Percentiles rank a stretch among this genome's conserved stretches.
phyloP scores from a whole-genome alignment of 805 yeast species.

The Zygosaccharomyces bailii region DNA sequence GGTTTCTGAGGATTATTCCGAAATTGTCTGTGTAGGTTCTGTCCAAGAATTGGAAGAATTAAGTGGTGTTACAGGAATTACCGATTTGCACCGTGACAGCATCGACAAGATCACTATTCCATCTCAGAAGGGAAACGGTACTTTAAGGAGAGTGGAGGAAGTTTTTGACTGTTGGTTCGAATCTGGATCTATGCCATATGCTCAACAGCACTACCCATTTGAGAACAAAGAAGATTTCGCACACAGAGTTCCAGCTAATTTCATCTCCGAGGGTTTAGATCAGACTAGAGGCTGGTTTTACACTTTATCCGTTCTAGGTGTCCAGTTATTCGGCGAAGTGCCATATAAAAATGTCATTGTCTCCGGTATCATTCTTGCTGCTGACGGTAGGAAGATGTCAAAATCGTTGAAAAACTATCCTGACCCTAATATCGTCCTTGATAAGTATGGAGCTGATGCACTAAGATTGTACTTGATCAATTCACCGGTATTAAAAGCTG shows the following conservation, averaged over 20 bases:
- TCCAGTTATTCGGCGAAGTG: slow-evolving; percentile 86
- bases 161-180: slow-evolving; percentile 99
- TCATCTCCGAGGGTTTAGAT: slow-evolving; percentile 97
- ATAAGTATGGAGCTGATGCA: slow-evolving; percentile 96
- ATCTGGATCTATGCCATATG: slow-evolving; percentile 98
- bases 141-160: slow-evolving; percentile 86
- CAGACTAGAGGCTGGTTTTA: slow-evolving; percentile 99
- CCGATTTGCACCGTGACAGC: slow-evolving; percentile 90
- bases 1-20: slow-evolving; percentile 92
- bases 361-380: slow-evolving; percentile 92
- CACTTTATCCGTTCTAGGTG: slow-evolving; percentile 91
- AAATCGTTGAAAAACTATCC: slow-evolving; percentile 97
- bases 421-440: slow-evolving; percentile 78
- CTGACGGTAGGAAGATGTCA: slow-evolving; percentile 99
- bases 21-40: slow-evolving; percentile 90
- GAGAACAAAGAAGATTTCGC: slow-evolving; percentile 71
- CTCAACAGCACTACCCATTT: slow-evolving; percentile 95
- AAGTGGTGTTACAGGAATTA: slow-evolving; percentile 75
- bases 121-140: slow-evolving; percentile 84
- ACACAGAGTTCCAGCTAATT: slow-evolving; percentile 89
- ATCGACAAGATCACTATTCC: slow-evolving; percentile 93
- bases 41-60: slow-evolving; percentile 80
- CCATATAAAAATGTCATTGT: slow-evolving; percentile 96
- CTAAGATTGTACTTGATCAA: slow-evolving; percentile 91
- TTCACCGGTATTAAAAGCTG: slow-evolving; percentile 96